Percentiles rank a stretch among this genome's conserved stretches.
phyloP scores from a whole-genome alignment of 176 grass and related monocot species.

The Rhynchospora breviuscula region DNA sequence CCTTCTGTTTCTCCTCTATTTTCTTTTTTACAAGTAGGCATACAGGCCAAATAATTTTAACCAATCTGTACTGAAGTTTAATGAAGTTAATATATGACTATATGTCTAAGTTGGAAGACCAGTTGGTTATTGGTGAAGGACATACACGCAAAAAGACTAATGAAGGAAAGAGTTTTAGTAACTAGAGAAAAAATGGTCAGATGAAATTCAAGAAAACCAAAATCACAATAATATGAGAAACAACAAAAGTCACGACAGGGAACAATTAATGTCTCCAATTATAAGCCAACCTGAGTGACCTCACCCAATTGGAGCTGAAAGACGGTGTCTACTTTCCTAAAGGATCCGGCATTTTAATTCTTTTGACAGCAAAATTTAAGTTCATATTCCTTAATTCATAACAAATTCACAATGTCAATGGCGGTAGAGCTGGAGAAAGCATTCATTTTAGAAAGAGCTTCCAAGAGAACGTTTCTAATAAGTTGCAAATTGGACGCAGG shows the following conservation, averaged over 20 bases:
- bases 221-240: neutral
- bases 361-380: neutral
- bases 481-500: no score
- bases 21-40: neutral
- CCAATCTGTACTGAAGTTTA: neutral
- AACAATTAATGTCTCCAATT: neutral
- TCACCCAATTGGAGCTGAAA: neutral
- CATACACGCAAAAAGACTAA: neutral
- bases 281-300: neutral
- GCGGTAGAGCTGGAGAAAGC: neutral
- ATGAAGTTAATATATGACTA: no score
- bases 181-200: neutral
- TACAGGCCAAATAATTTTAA: no score
- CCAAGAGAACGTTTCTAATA: no score
- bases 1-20: neutral
- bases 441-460: no score
- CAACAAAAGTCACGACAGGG: neutral
- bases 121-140: neutral
- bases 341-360: neutral
- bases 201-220: neutral
- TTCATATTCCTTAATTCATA: neutral
- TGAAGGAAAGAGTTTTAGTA: neutral
- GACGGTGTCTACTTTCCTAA: neutral
- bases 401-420: neutral
- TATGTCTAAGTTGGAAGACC: neutral